phyloP scores from a whole-genome alignment of 352 stramenopile genomes.

The Elongisporangium undulatum region DNA sequence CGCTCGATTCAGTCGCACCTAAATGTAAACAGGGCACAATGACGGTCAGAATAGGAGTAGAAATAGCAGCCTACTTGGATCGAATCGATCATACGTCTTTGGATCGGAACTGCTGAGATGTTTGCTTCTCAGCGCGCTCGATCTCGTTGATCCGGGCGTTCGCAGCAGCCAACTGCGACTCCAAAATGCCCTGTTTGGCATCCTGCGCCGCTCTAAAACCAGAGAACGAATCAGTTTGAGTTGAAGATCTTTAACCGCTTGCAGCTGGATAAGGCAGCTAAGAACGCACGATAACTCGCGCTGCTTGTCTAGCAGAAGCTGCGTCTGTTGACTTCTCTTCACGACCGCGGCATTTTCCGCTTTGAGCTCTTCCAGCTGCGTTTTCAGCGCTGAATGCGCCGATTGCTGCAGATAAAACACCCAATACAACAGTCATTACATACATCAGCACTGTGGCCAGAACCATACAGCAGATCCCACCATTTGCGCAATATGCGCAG shows the following conservation, averaged over 20 bases:
- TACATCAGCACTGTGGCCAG: constrained; percentile 1
- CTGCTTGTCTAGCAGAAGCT: constrained; percentile 74
- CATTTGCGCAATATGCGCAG: constrained; percentile 34
- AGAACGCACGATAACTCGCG: constrained; percentile 54
- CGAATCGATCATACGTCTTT: constrained; percentile 42
- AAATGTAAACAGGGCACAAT: constrained; percentile 4
- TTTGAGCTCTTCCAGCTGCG: constrained; percentile 42
- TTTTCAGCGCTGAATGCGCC: constrained; percentile 23
- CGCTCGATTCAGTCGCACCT: constrained; percentile 72
- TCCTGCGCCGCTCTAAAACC: constrained; percentile 53
- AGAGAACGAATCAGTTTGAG: too few species aligned
- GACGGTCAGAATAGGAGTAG: neutral
- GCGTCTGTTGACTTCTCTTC: constrained; percentile 64
- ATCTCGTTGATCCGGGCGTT: constrained; percentile 46
- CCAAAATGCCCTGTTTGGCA: constrained; percentile 63
- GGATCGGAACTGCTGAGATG: constrained; percentile 63
- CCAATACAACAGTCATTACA: constrained; percentile 1
- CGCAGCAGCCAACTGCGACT: constrained; percentile 50
- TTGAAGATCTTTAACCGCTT: too few species aligned
- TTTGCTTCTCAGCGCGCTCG: constrained; percentile 55
- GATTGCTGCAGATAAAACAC: constrained; percentile 22
- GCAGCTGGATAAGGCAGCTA: too few species aligned
- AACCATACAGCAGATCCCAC: constrained; percentile 12
- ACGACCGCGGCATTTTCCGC: constrained; percentile 32
- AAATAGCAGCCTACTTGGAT: neutral